Evolutionary conservation across 164 flowering plant species (phyloP), one percentile per base, ranked within the genome.

Genomic region (Annona squamosa): DNA sequence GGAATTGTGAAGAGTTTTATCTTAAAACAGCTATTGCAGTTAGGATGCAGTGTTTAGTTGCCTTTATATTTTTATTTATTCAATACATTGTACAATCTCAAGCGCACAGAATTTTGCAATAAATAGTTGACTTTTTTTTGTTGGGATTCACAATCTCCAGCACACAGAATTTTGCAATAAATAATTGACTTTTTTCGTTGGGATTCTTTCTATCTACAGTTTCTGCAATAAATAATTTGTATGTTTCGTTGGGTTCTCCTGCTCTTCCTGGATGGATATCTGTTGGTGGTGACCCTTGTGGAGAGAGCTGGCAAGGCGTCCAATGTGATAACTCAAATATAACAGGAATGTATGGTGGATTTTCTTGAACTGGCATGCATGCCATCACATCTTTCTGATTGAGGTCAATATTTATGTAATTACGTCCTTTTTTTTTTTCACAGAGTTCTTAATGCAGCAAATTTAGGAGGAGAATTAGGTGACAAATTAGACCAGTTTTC

Each of bases 271-370:
- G 95, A 59, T 96, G 98, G 98, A 43, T 84, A 69, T 77, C 87
- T 19, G 52, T 70, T 70, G 99, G 92, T 72, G 97, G 94, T 48
- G 98, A 96, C 82, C 99, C 99, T 0, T 96, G 99, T 78, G 75
- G 70, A 12, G 92, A 88, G 46, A 43, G 48, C n/a, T 96, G 99
- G 99, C 89, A 85, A 78, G 98, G 99, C 0, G 91, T 96, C 16
- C 73, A 69, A 10, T 93, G 98, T 77, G 91, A 85, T 26, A 81
- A 69, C 78, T 72, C 95, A n/a, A 90, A 93, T 79, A 83, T 96
- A 61, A 89, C 93, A 0, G 82, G 65, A 80, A 77, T 93, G 98
- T 91, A 90, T 67, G 91, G 26, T 61, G 4, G 13, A 26, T 69
- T 16, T 73, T 57, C 57, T 19, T 17, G 61, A 41, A 59, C 19